Conservation (phyloP, 495 filamentous ascomycete genomes). For the Terfezia boudieri region DNA sequence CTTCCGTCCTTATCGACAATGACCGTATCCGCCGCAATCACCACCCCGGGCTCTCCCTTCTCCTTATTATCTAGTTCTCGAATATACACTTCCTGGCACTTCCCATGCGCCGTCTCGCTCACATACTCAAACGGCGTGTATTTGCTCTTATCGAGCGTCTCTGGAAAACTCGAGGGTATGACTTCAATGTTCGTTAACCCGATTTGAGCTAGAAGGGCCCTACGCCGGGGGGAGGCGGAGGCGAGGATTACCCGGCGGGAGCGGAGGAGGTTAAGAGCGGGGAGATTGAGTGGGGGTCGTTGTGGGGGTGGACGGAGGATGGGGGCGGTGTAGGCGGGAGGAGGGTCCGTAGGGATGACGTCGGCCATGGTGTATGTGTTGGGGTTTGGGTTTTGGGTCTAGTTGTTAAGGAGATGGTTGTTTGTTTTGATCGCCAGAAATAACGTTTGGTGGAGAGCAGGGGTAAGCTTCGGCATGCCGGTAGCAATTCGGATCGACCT, state of each 20-base stretch:
- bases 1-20: slow-evolving; percentile 51
- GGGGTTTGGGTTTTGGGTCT: no score
- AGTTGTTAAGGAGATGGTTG: no score
- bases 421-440: no score
- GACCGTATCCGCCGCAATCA: slow-evolving; percentile 81
- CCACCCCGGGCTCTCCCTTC: slow-evolving; percentile 48
- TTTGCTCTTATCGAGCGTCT: slow-evolving; percentile 55
- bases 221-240: slow-evolving; percentile 63
- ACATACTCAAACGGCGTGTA: slow-evolving; percentile 77
- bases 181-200: slow-evolving; percentile 29
- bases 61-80: slow-evolving; percentile 34
- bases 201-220: slow-evolving; percentile 40
- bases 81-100: slow-evolving; percentile 57
- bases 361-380: no score
- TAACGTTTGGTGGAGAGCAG: no score
- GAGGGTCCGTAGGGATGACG: no score
- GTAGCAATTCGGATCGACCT: no score
- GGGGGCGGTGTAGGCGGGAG: no score
- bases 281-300: slow-evolving; percentile 47
- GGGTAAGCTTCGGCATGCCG: no score
- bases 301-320: slow-evolving; percentile 17
- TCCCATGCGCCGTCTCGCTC: slow-evolving; percentile 59
- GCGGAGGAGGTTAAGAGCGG: slow-evolving; percentile 47
- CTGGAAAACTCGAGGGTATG: slow-evolving; percentile 53
- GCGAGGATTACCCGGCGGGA: slow-evolving; percentile 65